Percentiles rank a stretch among this genome's conserved stretches.
Evolutionary conservation across 345 rosid genomes (phyloP).

Genomic region (Streptanthus diversifolius): DNA sequence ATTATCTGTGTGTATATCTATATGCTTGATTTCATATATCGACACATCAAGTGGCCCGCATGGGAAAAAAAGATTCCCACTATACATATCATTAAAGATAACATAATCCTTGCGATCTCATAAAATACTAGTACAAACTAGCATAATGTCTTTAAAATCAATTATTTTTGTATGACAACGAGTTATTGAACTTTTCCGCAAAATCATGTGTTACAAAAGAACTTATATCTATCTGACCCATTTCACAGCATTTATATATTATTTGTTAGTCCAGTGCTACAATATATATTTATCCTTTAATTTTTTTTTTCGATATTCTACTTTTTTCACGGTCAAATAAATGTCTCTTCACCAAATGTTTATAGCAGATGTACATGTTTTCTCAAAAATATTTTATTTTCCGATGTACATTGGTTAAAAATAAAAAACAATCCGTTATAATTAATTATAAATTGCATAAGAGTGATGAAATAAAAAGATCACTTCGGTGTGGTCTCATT

Average conservation of each 20-base stretch:
- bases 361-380: neutral
- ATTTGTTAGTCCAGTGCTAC: neutral
- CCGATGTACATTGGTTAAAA: neutral
- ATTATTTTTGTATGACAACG: neutral
- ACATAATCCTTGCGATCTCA: neutral
- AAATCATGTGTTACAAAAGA: neutral
- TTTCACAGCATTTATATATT: neutral
- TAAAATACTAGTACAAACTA: neutral
- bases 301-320: neutral
- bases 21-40: neutral
- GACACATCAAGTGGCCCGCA: slow-evolving; percentile 16
- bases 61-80: slow-evolving; percentile 5
- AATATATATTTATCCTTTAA: neutral
- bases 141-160: neutral
- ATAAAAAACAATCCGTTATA: neutral
- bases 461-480: neutral
- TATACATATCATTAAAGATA: neutral
- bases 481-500: neutral
- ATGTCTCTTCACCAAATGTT: neutral
- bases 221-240: neutral
- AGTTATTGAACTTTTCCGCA: neutral
- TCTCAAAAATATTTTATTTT: neutral
- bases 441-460: neutral
- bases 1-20: neutral
- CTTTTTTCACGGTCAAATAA: neutral